Evolutionary conservation across 164 flowering plant species (phyloP).

Genomic region (Annona cherimola): DNA sequence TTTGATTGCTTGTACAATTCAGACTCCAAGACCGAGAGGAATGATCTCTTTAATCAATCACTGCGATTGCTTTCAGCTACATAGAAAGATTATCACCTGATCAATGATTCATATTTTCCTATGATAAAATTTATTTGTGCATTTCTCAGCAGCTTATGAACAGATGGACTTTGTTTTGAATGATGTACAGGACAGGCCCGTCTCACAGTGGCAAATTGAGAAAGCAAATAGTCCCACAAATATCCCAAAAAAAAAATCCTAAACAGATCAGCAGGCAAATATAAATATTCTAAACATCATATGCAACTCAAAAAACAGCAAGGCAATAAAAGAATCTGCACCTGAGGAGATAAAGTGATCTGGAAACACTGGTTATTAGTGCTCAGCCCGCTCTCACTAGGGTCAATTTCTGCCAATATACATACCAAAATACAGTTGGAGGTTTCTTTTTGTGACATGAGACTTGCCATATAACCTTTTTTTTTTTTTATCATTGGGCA

Average conservation of each 20-base stretch:
- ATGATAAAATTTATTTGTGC: no score
- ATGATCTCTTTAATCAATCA: background rate
- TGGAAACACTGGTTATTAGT: conserved; percentile 78
- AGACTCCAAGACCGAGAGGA: background rate
- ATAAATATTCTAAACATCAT: background rate
- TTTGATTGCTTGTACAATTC: background rate
- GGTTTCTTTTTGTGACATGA: background rate
- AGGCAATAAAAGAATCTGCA: conserved; percentile 13
- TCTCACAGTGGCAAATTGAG: background rate
- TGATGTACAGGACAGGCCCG: background rate
- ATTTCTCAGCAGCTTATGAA: no score
- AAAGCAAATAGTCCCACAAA: background rate
- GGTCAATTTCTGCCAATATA: conserved; percentile 65
- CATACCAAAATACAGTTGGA: background rate
- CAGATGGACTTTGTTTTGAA: no score
- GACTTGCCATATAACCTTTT: background rate
- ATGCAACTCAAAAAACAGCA: background rate
- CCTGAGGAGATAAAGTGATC: conserved; percentile 70
- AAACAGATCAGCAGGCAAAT: background rate
- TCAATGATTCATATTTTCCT: no score
- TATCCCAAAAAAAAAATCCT: background rate
- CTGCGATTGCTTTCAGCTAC: background rate
- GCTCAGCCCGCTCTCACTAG: conserved; percentile 71
- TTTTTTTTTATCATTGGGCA: no score
- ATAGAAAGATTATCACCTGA: background rate